Percentiles rank a stretch among this genome's conserved stretches.
These are phyloP conservation scores for Elongisporangium prolatum DNA, from an alignment of 352 stramenopile species.

Conservation along the genomic window DNA sequence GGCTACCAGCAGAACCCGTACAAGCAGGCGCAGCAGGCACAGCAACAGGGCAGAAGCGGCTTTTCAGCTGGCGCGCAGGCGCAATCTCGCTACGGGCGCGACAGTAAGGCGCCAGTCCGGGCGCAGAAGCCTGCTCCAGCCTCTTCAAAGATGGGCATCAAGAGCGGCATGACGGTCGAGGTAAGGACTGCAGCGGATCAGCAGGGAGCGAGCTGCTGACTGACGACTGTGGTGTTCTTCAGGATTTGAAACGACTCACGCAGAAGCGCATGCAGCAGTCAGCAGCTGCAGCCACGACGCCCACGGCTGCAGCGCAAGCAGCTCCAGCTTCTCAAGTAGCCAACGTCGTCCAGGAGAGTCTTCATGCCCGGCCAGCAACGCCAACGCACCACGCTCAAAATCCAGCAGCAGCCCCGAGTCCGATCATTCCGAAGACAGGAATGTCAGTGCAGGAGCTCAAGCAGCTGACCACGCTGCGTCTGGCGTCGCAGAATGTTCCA, in stretches of 20 bases:
- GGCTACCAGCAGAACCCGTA: slow-evolving; percentile 28
- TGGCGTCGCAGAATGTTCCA: slow-evolving; percentile 66
- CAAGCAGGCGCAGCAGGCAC: slow-evolving; percentile 32
- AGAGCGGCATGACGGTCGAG: slow-evolving; percentile 87
- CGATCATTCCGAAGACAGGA: slow-evolving; percentile 64
- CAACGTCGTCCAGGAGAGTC: not conserved
- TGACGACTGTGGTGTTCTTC: slow-evolving; percentile 1
- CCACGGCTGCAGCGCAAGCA: slow-evolving; percentile 12
- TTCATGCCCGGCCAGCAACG: slow-evolving; percentile 25
- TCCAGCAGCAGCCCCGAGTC: slow-evolving; percentile 9
- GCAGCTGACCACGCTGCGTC: slow-evolving; percentile 72
- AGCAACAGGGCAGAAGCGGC: slow-evolving; percentile 16
- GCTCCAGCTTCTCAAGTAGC: slow-evolving; percentile 12
- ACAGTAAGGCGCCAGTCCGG: slow-evolving; percentile 2
- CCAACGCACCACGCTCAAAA: slow-evolving; percentile 65
- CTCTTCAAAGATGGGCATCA: slow-evolving; percentile 79
- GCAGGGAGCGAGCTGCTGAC: not conserved
- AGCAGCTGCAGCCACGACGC: slow-evolving; percentile 20
- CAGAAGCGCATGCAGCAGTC: slow-evolving; percentile 82
- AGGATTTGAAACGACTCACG: slow-evolving; percentile 77
- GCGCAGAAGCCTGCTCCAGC: slow-evolving; percentile 26
- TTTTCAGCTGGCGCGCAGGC: slow-evolving; percentile 19
- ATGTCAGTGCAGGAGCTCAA: slow-evolving; percentile 88
- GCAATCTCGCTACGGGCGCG: slow-evolving; percentile 18
- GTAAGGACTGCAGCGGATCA: slow-evolving; percentile 3